Conservation (phyloP, 208 protist genomes). For the Phytomonas francai region DNA sequence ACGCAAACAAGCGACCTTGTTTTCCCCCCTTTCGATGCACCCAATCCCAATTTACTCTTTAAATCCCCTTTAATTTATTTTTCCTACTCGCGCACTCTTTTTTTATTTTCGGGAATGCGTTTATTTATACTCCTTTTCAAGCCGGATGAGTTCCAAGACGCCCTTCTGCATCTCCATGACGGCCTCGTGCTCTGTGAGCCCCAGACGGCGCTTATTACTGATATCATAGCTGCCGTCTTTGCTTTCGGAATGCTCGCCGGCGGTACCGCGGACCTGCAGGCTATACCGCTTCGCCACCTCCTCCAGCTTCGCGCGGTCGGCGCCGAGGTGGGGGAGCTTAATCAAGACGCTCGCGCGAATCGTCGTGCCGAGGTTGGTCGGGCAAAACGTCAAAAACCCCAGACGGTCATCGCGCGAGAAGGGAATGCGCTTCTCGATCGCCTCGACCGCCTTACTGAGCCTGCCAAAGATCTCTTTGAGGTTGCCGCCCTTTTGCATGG, state of each 20-base stretch:
- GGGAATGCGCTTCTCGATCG: slow-evolving; percentile 35
- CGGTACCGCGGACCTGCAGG: slow-evolving; percentile 48
- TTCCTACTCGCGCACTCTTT: background rate
- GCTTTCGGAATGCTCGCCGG: slow-evolving; percentile 49
- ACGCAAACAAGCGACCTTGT: background rate
- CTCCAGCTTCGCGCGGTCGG: slow-evolving; percentile 35
- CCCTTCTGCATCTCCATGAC: slow-evolving; percentile 54
- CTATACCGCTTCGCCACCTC: slow-evolving; percentile 37
- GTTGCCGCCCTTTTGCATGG: slow-evolving; percentile 58
- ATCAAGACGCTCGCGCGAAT: slow-evolving; percentile 49
- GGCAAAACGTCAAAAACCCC: slow-evolving; percentile 48
- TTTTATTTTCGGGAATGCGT: background rate
- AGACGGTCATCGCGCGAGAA: slow-evolving; percentile 45
- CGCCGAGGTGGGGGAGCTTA: slow-evolving; percentile 39
- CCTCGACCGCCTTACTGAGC: slow-evolving; percentile 23
- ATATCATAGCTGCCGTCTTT: slow-evolving; percentile 49
- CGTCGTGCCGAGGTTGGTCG: slow-evolving; percentile 51
- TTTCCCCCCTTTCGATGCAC: background rate
- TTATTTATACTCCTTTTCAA: slow-evolving; percentile 25
- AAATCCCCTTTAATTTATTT: background rate
- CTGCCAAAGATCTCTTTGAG: slow-evolving; percentile 48
- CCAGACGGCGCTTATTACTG: slow-evolving; percentile 56
- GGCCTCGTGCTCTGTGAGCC: slow-evolving; percentile 36
- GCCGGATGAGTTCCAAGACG: slow-evolving; percentile 45
- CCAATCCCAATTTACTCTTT: background rate